These are phyloP conservation scores for Mucuna pruriens DNA, from an alignment of 306 rosid genomes.

Conservation along the genomic window DNA sequence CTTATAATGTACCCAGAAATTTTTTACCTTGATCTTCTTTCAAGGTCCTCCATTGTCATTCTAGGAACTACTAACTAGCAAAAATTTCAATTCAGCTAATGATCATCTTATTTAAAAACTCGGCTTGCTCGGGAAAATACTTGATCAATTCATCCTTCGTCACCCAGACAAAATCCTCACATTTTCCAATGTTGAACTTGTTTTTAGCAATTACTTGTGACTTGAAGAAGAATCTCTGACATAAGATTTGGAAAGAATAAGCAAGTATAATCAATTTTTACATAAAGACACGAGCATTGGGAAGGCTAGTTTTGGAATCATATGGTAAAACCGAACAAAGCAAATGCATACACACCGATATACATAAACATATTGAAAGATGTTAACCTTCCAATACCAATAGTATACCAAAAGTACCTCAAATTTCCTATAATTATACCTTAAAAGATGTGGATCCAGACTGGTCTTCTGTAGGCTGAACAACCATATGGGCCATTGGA, in stretches of 20 bases:
- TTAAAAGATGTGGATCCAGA: slow-evolving; percentile 55
- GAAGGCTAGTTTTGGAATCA: slow-evolving; percentile 11
- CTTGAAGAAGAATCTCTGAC: slow-evolving; percentile 83
- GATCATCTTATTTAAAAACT: slow-evolving; percentile 78
- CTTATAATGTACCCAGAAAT: slow-evolving; percentile 8
- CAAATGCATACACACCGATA: background rate
- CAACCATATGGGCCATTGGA: slow-evolving; percentile 80
- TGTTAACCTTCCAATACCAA: background rate
- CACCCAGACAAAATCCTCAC: slow-evolving; percentile 89
- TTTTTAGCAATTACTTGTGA: slow-evolving; percentile 83
- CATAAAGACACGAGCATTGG: background rate
- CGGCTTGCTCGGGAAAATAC: slow-evolving; percentile 80
- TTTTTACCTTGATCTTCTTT: slow-evolving; percentile 25
- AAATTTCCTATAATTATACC: slow-evolving; percentile 49
- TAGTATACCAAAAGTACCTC: background rate
- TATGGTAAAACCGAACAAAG: background rate
- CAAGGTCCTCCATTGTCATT: background rate
- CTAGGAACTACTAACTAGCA: slow-evolving; percentile 27
- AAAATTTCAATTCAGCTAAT: slow-evolving; percentile 60
- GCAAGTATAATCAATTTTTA: slow-evolving; percentile 26
- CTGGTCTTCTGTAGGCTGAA: slow-evolving; percentile 53
- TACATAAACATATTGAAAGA: background rate
- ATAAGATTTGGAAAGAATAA: slow-evolving; percentile 28
- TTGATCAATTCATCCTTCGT: slow-evolving; percentile 85
- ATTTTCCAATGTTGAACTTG: slow-evolving; percentile 57